Conservation (phyloP, 805 yeast genomes). For the Hanseniaspora osmophila region DNA sequence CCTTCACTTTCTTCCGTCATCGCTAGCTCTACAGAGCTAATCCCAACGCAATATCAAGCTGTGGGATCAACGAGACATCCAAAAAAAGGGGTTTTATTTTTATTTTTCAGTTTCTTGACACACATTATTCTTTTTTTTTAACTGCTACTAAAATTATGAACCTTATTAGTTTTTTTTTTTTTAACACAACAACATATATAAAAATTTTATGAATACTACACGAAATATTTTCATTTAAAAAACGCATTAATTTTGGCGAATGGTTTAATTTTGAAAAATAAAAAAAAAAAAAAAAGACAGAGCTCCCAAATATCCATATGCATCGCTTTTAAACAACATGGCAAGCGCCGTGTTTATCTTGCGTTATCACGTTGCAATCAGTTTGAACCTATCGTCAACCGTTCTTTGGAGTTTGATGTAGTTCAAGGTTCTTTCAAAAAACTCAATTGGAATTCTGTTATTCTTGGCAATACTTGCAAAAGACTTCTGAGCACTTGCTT, state of each 20-base stretch:
- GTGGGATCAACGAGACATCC: too few species aligned
- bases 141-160: too few species aligned
- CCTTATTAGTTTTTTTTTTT: background rate
- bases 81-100: too few species aligned
- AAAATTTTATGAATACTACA: background rate
- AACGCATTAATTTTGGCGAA: background rate
- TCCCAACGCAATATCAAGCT: too few species aligned
- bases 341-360: background rate
- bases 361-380: conserved; percentile 8
- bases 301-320: background rate
- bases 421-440: conserved; percentile 12
- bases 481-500: too few species aligned
- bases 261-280: too few species aligned
- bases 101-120: too few species aligned
- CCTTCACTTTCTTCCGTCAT: too few species aligned
- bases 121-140: too few species aligned
- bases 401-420: conserved; percentile 58
- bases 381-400: conserved; percentile 53
- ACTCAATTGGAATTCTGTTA: conserved; percentile 5
- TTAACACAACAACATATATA: background rate
- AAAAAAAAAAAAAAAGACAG: too few species aligned
- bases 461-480: background rate
- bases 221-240: background rate
- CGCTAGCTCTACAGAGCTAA: too few species aligned
- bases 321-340: background rate